Evolutionary conservation across 495 filamentous ascomycete species (phyloP), one percentile per base, ranked within the genome.

Genomic region (Gamarada debralockiae): DNA sequence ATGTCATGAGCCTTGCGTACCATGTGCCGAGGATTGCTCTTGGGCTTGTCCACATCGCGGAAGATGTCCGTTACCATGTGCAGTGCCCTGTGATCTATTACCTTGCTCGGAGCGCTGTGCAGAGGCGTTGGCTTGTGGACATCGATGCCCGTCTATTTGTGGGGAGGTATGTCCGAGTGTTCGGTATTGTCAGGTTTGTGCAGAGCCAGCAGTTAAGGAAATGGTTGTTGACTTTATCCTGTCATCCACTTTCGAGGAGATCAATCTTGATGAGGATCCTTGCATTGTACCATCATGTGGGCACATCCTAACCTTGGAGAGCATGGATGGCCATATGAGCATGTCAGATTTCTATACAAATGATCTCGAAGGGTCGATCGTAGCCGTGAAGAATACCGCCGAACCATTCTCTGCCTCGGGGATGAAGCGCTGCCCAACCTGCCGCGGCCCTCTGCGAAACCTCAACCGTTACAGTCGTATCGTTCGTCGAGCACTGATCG

Each of bases 391-490:
- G 18, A 62, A 56, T 7, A 68, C 65, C 9, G 65, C 72, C 3
- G 59, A 69, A 23, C 82, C 77, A 5, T 82, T 84, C 57, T 81
- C 76, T 1, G 70, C 70, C 21, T 66, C 66, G 15, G n/a, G n/a
- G n/a, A 65, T 84, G 24, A 82, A 80, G 52, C 72, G 63, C 3
- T 90, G 85, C 66, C 80, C 85, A 2, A 71, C 55, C 2, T 92
- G 86, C 59, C 78, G 84, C 8, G 76, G 77, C 0, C 75, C 83
- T 3, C 67, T 91, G 21, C 71, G 82, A 18, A 73, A 77, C 41
- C 73, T 89, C 48, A 66, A 83, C 9, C 69, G 86, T 14, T 90
- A 92, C 58, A 78, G 82, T 24, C 75, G 85, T 18, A 77, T 90
- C 6, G 74, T 86, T 23, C 74, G 80, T 31, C 74, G 81, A 3